Evolutionary conservation across 768 basidiomycete genomes (phyloP), one percentile per base, ranked within the genome.

Genomic region (Sutorius australiensis): DNA sequence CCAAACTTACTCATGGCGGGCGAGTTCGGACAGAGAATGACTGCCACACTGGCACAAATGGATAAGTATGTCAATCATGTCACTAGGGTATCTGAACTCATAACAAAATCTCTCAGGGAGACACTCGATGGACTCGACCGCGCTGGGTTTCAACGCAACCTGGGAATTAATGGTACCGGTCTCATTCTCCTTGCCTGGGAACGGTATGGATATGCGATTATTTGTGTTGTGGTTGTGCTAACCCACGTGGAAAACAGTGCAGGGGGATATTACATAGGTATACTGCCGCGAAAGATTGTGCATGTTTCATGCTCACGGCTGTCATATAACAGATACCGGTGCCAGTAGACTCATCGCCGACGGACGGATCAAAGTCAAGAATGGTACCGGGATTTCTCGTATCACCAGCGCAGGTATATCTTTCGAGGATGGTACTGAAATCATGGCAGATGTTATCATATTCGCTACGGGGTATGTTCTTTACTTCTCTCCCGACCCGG

Each of bases 321-420:
- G 24, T 24, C 13, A 11, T 43, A 40, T 30, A 1, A 27, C 46
- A 67, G 67, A 65, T 38, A 57, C 61, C 17, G 77, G 75, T 13
- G 72, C 73, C 3, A 72, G 73, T 37, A 66, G 73, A 50, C 63
- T 74, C 48, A 77, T 79, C 58, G 68, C 67, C 24, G 71, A 75
- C 33, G 75, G 78, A 21, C 67, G 71, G 43, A 77, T 80, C 71
- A 77, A 78, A 58, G 61, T 80, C 59, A 79, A 76, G 67, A 73
- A 72, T 56, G 78, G 75, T 14, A 56, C 64, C n/a, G 30, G 43
- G 3, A 65, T 68, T 32, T 53, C 60, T 30, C 32, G 41, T 1
- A 68, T 70, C 62, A 71, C 66, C 3, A 30, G 55, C 41, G 51
- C 58, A 11, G 56, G 66, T 16, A 46, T 68, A 17, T 46, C 51